These are phyloP conservation scores for Xerocomus brunneocitrinus DNA, from an alignment of 768 basidiomycete genomes.

Conservation along the genomic window DNA sequence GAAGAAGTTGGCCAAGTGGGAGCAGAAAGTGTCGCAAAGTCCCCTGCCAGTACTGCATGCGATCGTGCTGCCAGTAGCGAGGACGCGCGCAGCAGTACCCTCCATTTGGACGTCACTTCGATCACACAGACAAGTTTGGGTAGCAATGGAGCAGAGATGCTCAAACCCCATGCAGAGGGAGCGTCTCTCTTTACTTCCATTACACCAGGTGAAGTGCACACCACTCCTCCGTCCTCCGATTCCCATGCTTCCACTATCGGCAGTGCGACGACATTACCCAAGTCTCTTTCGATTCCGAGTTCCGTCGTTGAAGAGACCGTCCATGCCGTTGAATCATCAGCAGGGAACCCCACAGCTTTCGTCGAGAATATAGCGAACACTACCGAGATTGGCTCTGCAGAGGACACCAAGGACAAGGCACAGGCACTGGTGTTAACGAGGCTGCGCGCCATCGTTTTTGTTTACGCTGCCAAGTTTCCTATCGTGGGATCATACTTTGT, in stretches of 20 bases:
- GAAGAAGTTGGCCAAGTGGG: neutral
- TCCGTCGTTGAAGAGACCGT: neutral
- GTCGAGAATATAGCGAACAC: neutral
- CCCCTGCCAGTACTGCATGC: neutral
- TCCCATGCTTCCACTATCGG: neutral
- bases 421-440: conserved; percentile 5
- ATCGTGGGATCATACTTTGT: conserved; percentile 22
- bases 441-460: conserved; percentile 9
- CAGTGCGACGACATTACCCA: neutral
- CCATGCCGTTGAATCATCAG: neutral
- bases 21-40: neutral
- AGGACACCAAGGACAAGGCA: conserved; percentile 4
- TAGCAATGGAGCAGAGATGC: neutral
- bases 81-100: neutral
- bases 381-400: neutral
- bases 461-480: conserved; percentile 17
- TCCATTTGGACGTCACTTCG: neutral
- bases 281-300: neutral
- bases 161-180: neutral
- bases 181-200: neutral
- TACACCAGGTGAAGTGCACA: neutral
- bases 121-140: neutral
- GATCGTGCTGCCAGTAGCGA: neutral
- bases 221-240: neutral
- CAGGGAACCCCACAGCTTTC: neutral